Evolutionary conservation across 208 protist species (phyloP).

Genomic region (Trypanosoma lewisi): DNA sequence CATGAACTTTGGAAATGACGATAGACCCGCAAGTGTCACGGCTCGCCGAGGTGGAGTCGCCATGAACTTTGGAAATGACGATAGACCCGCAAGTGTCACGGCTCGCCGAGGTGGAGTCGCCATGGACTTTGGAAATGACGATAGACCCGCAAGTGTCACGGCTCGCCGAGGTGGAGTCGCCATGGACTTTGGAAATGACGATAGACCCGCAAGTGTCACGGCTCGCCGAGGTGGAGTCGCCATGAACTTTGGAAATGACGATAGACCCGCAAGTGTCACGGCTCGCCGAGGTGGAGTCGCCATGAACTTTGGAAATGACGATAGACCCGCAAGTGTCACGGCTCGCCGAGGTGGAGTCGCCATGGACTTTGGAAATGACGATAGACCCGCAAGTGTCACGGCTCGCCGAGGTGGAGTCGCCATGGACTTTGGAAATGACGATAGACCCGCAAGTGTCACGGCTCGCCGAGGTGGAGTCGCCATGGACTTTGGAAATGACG

Average conservation of each 20-base stretch:
- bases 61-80: constrained; percentile 28
- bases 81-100: constrained; percentile 9
- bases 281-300: constrained; percentile 10
- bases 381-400: constrained; percentile 13
- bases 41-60: constrained; percentile 22
- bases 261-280: constrained; percentile 11
- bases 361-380: constrained; percentile 36
- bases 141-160: constrained; percentile 2
- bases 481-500: constrained; percentile 13
- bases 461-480: constrained; percentile 16
- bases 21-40: constrained; percentile 13
- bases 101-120: constrained; percentile 17
- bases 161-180: not conserved
- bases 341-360: constrained; percentile 36
- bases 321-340: constrained; percentile 11
- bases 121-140: constrained; percentile 16
- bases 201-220: constrained; percentile 9
- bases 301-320: constrained; percentile 2
- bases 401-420: constrained; percentile 22
- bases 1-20: constrained; percentile 37
- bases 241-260: constrained; percentile 19
- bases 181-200: constrained; percentile 8
- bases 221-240: constrained; percentile 17
- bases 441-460: constrained; percentile 9
- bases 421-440: constrained; percentile 28